phyloP scores from a whole-genome alignment of 768 basidiomycete species.

The Lactarius trivialis region DNA sequence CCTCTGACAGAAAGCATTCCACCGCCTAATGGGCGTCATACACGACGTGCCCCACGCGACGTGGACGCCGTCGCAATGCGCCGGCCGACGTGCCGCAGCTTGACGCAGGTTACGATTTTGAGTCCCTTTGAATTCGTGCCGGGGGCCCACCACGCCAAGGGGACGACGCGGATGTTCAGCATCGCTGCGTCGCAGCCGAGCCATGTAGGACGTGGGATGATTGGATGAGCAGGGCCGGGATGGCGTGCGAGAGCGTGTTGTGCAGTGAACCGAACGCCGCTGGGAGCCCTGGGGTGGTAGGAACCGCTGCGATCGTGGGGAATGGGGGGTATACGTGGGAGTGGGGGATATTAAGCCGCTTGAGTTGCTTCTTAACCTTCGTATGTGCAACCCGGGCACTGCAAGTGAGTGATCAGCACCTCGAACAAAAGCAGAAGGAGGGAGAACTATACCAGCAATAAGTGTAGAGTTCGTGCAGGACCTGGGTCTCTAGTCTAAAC shows the following conservation, averaged over 20 bases:
- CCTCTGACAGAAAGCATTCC: constrained; percentile 80
- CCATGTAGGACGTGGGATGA: constrained; percentile 79
- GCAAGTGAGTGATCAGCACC: constrained; percentile 18
- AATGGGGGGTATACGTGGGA: constrained; percentile 57
- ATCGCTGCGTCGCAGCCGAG: constrained; percentile 88
- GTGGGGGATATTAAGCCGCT: constrained; percentile 71
- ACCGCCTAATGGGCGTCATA: constrained; percentile 86
- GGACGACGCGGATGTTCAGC: too few relatives aligned
- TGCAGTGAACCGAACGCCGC: constrained; percentile 52
- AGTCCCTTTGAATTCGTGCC: too few relatives aligned
- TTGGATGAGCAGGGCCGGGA: constrained; percentile 78
- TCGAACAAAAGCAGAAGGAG: too few relatives aligned
- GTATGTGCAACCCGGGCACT: constrained; percentile 89
- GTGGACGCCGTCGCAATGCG: too few relatives aligned
- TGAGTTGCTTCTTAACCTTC: too few relatives aligned
- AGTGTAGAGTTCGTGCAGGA: too few relatives aligned
- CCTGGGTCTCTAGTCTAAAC: constrained; percentile 67
- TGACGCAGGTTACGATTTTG: too few relatives aligned
- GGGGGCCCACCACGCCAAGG: too few relatives aligned
- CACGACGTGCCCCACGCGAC: constrained; percentile 83
- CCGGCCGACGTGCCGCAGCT: too few relatives aligned
- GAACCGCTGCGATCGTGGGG: constrained; percentile 31
- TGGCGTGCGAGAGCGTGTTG: constrained; percentile 68
- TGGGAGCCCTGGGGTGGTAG: constrained; percentile 25
- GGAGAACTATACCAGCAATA: too few relatives aligned